Conservation (phyloP, 106 monocot species). For the Cymbidium sinense region DNA sequence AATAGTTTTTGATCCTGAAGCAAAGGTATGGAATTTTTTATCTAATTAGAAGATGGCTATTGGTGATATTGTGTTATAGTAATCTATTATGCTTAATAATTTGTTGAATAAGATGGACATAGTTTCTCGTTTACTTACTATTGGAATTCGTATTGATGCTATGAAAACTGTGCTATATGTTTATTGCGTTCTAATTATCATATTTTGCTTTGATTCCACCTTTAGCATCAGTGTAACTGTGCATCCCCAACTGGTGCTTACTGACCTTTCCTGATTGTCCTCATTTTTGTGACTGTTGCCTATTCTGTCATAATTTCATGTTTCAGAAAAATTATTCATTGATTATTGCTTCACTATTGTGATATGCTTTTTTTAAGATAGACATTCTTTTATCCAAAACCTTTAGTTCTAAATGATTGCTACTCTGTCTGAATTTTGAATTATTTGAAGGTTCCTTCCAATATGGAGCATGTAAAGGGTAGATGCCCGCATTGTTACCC, state of each 20-base stretch:
- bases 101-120: neutral
- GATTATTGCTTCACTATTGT: too few relatives aligned
- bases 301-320: too few relatives aligned
- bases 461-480: too few relatives aligned
- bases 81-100: neutral
- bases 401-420: too few relatives aligned
- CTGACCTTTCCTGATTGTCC: too few relatives aligned
- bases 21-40: slow-evolving; percentile 54
- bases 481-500: neutral
- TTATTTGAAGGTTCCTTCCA: too few relatives aligned
- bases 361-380: too few relatives aligned
- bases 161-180: neutral
- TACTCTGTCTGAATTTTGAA: too few relatives aligned
- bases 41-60: neutral
- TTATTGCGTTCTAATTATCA: neutral
- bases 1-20: slow-evolving; percentile 71
- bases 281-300: too few relatives aligned
- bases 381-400: too few relatives aligned
- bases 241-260: too few relatives aligned
- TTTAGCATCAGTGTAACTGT: neutral
- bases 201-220: neutral
- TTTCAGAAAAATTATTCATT: too few relatives aligned
- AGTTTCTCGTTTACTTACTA: neutral
- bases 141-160: slow-evolving; percentile 1
- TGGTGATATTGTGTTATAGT: neutral